A percentile compares a stretch with the other conserved stretches of the same genome.
phyloP scores from a whole-genome alignment of 441 rosid species.

The Biscutella auriculata region DNA sequence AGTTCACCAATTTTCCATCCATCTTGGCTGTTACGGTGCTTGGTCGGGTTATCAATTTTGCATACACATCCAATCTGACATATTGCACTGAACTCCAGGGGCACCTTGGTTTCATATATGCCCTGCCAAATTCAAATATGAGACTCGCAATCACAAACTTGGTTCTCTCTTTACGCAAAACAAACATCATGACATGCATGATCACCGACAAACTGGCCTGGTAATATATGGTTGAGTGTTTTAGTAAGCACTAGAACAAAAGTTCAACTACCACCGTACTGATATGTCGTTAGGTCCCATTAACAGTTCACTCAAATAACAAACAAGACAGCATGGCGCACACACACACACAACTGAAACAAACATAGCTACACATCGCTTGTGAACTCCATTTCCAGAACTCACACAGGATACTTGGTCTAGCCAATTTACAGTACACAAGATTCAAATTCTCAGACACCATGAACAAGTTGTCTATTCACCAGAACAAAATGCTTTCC shows the following conservation, averaged over 20 bases:
- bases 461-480: slow-evolving; percentile 7
- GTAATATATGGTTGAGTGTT: slow-evolving; percentile 1
- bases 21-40: slow-evolving; percentile 61
- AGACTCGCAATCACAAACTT: slow-evolving; percentile 6
- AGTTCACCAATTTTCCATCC: slow-evolving; percentile 80
- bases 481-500: slow-evolving; percentile 5
- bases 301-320: slow-evolving; percentile 10
- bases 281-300: neutral
- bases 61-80: slow-evolving; percentile 94
- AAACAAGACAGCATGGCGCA: slow-evolving; percentile 5
- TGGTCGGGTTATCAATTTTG: slow-evolving; percentile 66
- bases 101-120: slow-evolving; percentile 77
- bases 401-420: neutral
- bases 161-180: neutral
- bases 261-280: neutral
- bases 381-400: neutral
- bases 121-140: slow-evolving; percentile 46
- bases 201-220: neutral
- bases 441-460: slow-evolving; percentile 1
- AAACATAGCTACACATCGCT: slow-evolving; percentile 1
- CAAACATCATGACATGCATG: neutral
- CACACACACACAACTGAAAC: neutral
- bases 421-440: neutral
- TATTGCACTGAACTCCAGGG: slow-evolving; percentile 67
- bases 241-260: slow-evolving; percentile 1